Evolutionary conservation across 2,329 filamentous ascomycete species (phyloP).

Genomic region (Scleromitrula shiraiana): DNA sequence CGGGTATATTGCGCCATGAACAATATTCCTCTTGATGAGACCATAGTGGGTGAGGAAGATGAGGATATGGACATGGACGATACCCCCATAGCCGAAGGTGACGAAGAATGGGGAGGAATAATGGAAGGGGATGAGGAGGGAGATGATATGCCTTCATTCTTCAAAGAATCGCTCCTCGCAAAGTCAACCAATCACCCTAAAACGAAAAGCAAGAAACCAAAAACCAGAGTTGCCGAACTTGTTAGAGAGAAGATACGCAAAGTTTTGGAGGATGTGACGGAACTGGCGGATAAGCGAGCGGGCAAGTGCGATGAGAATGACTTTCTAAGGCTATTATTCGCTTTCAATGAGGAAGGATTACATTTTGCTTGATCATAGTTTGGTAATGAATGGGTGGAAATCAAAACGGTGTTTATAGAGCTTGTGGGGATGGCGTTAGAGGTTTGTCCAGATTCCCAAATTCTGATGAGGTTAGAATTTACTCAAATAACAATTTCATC

Average conservation of each 20-base stretch:
- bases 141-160: slow-evolving; percentile 70
- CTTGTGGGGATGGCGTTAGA: slow-evolving; percentile 20
- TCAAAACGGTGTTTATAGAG: slow-evolving; percentile 13
- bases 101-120: slow-evolving; percentile 42
- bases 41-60: slow-evolving; percentile 35
- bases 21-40: slow-evolving; percentile 69
- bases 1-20: slow-evolving; percentile 84
- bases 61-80: slow-evolving; percentile 41
- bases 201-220: slow-evolving; percentile 61
- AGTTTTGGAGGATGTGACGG: slow-evolving; percentile 74
- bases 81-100: slow-evolving; percentile 36
- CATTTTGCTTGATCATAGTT: slow-evolving; percentile 53
- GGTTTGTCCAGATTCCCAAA: background rate
- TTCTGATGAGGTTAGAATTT: background rate
- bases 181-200: slow-evolving; percentile 46
- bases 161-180: slow-evolving; percentile 51
- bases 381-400: background rate
- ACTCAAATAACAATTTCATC: background rate
- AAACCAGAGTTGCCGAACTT: slow-evolving; percentile 70
- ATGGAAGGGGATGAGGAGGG: slow-evolving; percentile 44
- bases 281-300: slow-evolving; percentile 71
- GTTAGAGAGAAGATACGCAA: slow-evolving; percentile 82
- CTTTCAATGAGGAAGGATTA: slow-evolving; percentile 87
- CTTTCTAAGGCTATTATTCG: slow-evolving; percentile 70
- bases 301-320: slow-evolving; percentile 89